Base-by-base conservation (phyloP, 202 grass and related monocot genomes). In the Digitaria exilis region DNA sequence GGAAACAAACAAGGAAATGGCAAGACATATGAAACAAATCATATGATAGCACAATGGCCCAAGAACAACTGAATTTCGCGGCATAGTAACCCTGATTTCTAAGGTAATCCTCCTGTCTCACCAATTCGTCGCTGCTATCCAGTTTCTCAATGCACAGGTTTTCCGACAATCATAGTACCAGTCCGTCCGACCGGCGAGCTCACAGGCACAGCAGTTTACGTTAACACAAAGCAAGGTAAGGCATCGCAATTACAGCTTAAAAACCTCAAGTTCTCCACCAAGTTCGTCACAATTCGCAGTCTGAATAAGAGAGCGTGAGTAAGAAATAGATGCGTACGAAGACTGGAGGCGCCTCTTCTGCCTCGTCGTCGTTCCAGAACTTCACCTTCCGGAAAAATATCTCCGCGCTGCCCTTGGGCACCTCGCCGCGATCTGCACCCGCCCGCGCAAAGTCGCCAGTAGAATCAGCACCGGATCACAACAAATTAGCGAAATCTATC, bases 361-460 rank as follows among this genome's bases (percentile, higher is more conserved):
- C 87, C 92, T 98, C 93, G 32, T 98, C 96, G 52, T 92, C 93
- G 69, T 98, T 98, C 96, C 96, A 96, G 91, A 98, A 98, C 85
- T 98, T 98, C 65, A 98, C 96, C 92, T 98, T 99, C 43, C 93
- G 89, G 76, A 99, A 99, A 80, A 99, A 99, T 89, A 99, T 99
- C 89, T 99, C 96, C 25, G 96, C 93, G 86, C 96, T 99, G 41
- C 91, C 96, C 84, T 99, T 99, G 30, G 85, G 89, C 75, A 99
- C 96, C 86, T 99, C 96, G 69, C 93, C 93, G 29, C 96, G 93
- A 94, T 99, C 96, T 99, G 86, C 66, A 69, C 32, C 12, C 13
- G 11, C 17, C 43, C 78, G 34, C n/a, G 29, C 17, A 22, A 67
- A 44, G 58, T 22, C 32, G 50, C 19, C 54, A 73, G 44, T 32